Conservation (phyloP, 1,139 yeast species). For the Candida sp. region DNA sequence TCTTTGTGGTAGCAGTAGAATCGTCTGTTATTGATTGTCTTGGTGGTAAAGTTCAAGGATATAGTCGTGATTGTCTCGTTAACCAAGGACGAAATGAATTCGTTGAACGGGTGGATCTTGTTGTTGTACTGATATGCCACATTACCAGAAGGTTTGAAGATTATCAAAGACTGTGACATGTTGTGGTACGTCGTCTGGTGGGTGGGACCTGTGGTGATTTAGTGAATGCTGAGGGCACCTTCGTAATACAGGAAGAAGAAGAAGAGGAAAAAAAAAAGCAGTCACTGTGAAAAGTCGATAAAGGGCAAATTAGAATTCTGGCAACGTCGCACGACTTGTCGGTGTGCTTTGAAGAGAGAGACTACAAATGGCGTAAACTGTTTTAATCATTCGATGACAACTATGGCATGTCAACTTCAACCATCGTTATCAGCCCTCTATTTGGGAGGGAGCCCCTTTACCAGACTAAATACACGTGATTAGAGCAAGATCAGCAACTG, state of each 20-base stretch:
- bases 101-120: conserved; percentile 46
- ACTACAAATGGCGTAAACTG: no score
- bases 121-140: conserved; percentile 41
- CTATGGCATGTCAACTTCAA: no score
- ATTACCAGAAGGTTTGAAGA: conserved; percentile 42
- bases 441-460: no score
- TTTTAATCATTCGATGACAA: no score
- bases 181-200: not conserved
- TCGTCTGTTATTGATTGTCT: conserved; percentile 36
- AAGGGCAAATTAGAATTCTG: no score
- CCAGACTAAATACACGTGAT: not conserved
- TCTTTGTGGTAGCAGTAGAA: conserved; percentile 38
- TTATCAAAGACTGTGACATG: conserved; percentile 39
- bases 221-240: no score
- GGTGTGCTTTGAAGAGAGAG: no score
- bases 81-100: conserved; percentile 39
- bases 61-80: conserved; percentile 38
- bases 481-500: not conserved
- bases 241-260: no score
- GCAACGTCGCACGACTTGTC: no score
- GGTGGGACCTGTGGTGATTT: no score
- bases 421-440: no score
- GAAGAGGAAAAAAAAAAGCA: not conserved
- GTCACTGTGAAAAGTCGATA: no score
- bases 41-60: conserved; percentile 39